Base-by-base conservation (phyloP, 495 filamentous ascomycete genomes). In the Xylaria sp. region DNA sequence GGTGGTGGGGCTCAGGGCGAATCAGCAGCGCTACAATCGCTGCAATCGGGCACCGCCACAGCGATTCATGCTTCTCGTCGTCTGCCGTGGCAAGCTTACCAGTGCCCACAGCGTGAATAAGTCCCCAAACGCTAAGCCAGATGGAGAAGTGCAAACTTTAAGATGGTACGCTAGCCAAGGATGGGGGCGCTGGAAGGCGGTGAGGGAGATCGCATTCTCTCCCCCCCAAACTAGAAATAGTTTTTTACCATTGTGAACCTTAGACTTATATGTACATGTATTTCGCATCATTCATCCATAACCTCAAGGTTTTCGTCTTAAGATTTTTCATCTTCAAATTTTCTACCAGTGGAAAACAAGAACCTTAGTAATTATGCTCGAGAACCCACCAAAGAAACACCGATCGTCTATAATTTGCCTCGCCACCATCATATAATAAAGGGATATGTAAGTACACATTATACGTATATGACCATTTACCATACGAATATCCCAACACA, bases 31-130 rank as follows among this genome's bases (percentile, higher is more conserved):
- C 48, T 67, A 14, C 12, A 67, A 29, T 37, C 46, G 48, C 48
- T 67, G 21, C 12, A 67, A 40, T 66, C 48, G 61, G 61, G 61
- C 61, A 63, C 61, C 40, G 61, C 61, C 61, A 63, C 61, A 63
- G 21, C 61, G 62, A 65, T 50, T 65, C 62, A 65, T 48, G 61
- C 43, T 35, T 33, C 40, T 63, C 61, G 19, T 33, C 41, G 24
- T 64, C 61, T 26, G 40, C 61, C 8, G 48, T 52, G 48, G 48
- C 21, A 52, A 52, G 21, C 48, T 52, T 52, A 52, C 48, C 8
- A 12, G 48, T 26, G 48, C n/a, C 48, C 48, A 52, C 48, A 53
- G 50, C 50, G 12, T 15, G 33, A 63, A 31, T 63, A 61, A 61
- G 59, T 62, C 59, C 35, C 11, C 35, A 26, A 8, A 2, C 35